phyloP scores from a whole-genome alignment of 2,329 filamentous ascomycete genomes.

The Cercospora sp. region DNA sequence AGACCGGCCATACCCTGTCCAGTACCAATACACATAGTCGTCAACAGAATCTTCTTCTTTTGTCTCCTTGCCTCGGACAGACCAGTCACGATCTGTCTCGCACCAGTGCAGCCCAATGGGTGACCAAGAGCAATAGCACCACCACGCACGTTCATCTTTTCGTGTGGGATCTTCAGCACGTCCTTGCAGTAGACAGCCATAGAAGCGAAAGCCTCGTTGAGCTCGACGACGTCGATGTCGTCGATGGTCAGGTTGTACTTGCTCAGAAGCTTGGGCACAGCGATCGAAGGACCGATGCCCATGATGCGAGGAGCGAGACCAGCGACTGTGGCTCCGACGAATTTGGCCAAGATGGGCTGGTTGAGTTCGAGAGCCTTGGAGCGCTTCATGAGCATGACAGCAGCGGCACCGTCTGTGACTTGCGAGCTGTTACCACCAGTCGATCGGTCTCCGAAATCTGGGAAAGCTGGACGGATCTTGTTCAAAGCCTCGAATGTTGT shows the following conservation, averaged over 20 bases:
- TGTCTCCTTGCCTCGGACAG: slow-evolving; percentile 38
- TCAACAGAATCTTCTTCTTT: slow-evolving; percentile 60
- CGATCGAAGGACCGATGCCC: slow-evolving; percentile 80
- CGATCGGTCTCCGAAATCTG: slow-evolving; percentile 80
- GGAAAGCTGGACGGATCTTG: slow-evolving; percentile 89
- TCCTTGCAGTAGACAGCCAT: slow-evolving; percentile 89
- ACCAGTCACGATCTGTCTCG: slow-evolving; percentile 83
- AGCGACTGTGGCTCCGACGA: slow-evolving; percentile 84
- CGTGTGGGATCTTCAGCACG: slow-evolving; percentile 65
- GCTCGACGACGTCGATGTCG: slow-evolving; percentile 85
- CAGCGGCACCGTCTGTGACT: slow-evolving; percentile 90
- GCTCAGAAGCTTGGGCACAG: slow-evolving; percentile 76
- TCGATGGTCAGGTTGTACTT: slow-evolving; percentile 75
- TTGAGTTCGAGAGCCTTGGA: slow-evolving; percentile 82
- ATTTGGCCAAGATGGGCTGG: slow-evolving; percentile 92
- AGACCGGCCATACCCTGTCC: slow-evolving; percentile 67
- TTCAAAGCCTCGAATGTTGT: slow-evolving; percentile 79
- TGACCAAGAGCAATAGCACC: slow-evolving; percentile 83
- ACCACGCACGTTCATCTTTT: slow-evolving; percentile 78
- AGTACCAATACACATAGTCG: slow-evolving; percentile 81
- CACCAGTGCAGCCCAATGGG: slow-evolving; percentile 75
- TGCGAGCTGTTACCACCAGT: slow-evolving; percentile 95
- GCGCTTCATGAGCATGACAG: slow-evolving; percentile 90
- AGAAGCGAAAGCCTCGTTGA: slow-evolving; percentile 97
- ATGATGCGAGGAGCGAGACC: slow-evolving; percentile 92